Evolutionary conservation across 2,329 filamentous ascomycete genomes (phyloP).

Genomic region (Penicillium palitans): DNA sequence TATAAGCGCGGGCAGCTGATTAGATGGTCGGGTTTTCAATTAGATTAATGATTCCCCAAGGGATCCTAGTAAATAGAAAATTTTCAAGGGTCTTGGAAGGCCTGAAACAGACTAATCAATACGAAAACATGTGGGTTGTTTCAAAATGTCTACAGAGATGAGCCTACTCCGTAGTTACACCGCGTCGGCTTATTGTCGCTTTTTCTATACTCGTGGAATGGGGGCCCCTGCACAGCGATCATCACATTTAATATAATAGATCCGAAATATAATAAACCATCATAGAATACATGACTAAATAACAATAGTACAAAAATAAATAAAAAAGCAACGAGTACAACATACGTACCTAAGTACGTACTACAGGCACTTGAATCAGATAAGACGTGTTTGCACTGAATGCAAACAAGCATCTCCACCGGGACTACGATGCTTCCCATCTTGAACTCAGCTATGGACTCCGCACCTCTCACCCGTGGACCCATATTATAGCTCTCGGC

Average conservation of each 20-base stretch:
- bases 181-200: background rate
- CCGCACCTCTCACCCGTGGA: background rate
- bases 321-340: too few relatives aligned
- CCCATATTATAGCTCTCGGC: background rate
- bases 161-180: background rate
- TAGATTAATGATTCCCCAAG: background rate
- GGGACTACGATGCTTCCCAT: conserved; percentile 1
- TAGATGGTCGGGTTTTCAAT: conserved; percentile 6
- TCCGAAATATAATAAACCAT: background rate
- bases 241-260: background rate
- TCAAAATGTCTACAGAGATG: conserved; percentile 7
- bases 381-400: conserved; percentile 23
- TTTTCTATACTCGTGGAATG: background rate
- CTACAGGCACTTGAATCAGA: conserved; percentile 3
- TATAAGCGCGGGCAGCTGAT: conserved; percentile 5
- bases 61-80: background rate
- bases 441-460: background rate
- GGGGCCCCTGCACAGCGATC: background rate
- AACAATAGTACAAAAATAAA: too few relatives aligned
- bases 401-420: conserved; percentile 23
- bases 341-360: too few relatives aligned
- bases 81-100: background rate
- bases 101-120: conserved; percentile 12
- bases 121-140: conserved; percentile 3
- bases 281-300: too few relatives aligned